Evolutionary conservation across 345 rosid species (phyloP), one percentile per base, ranked within the genome.

Genomic region (Ceriops zippeliana): DNA sequence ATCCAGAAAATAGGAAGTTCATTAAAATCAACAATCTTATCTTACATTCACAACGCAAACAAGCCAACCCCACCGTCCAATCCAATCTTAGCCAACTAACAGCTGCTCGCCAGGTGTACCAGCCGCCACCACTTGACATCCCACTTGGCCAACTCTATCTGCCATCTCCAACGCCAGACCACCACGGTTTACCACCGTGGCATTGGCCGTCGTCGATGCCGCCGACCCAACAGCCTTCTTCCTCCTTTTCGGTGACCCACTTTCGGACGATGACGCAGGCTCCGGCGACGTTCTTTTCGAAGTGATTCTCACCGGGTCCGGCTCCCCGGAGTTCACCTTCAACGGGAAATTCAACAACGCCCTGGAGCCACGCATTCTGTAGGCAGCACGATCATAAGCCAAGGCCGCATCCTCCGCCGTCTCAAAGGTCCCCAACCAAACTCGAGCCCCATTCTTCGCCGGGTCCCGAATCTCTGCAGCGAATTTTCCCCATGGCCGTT

Each of bases 401-500:
- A 90, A 63, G 32, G 99, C 99, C 52, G 99, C 99, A 17, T 90
- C 97, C 81, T 92, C 98, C 58, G 98, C 98, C 26, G 96, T 92
- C 86, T 89, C 97, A 52, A 85, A 96, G 15, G 99, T 96, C 62
- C 99, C 99, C 38, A 96, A 76, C 99, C 99, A 96, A 46, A 96
- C 98, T 66, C 96, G 80, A 13, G 98, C 97, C 62, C 99, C 98
- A 58, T 96, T 90, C 83, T 92, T 96, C 22, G 98, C 98, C 69
- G 98, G 99, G 72, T 96, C 99, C 1, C 99, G 81, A 19, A 96
- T 96, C 92, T 96, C 99, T 42, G 98, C 96, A 26, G 98, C 99
- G 73, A 87, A 96, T 68, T 90, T 96, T 65, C 99, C 99, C 99
- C 99, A 96, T 62, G 99, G 99, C 77, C 99, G 75, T 78, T 85